A percentile compares a stretch with the other conserved stretches of the same genome.
Conservation (phyloP, 257 asterid genomes). For the Buddleja alternifolia region DNA sequence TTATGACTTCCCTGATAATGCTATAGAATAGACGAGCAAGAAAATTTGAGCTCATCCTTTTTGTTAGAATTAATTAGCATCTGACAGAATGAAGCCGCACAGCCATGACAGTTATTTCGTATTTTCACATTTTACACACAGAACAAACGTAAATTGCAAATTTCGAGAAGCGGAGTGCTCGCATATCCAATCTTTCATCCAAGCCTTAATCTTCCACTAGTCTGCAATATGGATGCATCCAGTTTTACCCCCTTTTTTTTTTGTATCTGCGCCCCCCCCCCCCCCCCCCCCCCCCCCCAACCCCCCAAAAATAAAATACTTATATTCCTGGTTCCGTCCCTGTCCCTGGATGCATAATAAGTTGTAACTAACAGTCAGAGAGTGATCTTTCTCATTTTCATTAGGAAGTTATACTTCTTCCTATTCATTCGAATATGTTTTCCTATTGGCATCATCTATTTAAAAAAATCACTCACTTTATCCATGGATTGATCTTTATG, state of each 20-base stretch:
- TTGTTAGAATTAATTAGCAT: conserved; percentile 5
- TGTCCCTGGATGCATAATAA: conserved; percentile 7
- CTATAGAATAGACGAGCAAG: not conserved
- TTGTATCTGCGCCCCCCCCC: too few relatives aligned
- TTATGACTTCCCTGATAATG: not conserved
- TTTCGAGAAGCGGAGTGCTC: not conserved
- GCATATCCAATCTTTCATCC: not conserved
- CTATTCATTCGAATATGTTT: too few relatives aligned
- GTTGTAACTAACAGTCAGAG: not conserved
- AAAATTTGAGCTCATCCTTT: not conserved
- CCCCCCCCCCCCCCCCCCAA: too few relatives aligned
- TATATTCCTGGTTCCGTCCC: too few relatives aligned
- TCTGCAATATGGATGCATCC: too few relatives aligned
- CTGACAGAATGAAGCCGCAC: not conserved
- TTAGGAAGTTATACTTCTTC: not conserved
- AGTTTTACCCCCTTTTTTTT: too few relatives aligned
- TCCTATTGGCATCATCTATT: conserved; percentile 3
- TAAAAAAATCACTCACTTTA: too few relatives aligned
- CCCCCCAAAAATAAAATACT: too few relatives aligned
- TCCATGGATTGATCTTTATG: too few relatives aligned
- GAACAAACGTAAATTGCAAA: not conserved
- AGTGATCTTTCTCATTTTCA: not conserved
- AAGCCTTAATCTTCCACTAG: not conserved
- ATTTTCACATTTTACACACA: not conserved
- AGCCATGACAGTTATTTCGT: not conserved